Conservation (phyloP, 2,329 filamentous ascomycete species). For the Zopfia rhizophila region DNA sequence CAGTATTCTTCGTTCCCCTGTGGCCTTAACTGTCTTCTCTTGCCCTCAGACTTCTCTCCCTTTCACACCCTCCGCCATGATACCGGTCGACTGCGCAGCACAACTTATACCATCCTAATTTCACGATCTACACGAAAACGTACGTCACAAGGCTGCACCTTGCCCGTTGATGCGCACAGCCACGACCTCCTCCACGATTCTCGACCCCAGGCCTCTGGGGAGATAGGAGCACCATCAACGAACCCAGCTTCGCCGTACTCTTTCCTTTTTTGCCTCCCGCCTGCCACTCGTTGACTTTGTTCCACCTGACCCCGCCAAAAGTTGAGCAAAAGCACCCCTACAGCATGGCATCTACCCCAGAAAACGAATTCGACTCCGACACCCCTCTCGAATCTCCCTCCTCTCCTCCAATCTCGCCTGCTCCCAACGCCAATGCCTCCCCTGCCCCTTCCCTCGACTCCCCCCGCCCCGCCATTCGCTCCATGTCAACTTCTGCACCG, state of each 20-base stretch:
- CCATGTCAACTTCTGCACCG: slow-evolving; percentile 67
- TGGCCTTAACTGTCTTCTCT: too few species aligned
- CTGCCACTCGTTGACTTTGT: slow-evolving; percentile 18
- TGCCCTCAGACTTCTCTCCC: too few species aligned
- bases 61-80: neutral
- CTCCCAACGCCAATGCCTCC: slow-evolving; percentile 26
- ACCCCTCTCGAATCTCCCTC: slow-evolving; percentile 45
- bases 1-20: too few species aligned
- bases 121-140: slow-evolving; percentile 27
- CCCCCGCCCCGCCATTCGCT: slow-evolving; percentile 66
- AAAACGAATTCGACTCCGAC: slow-evolving; percentile 44
- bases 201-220: neutral
- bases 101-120: slow-evolving; percentile 25
- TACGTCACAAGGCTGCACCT: slow-evolving; percentile 28
- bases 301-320: slow-evolving; percentile 13
- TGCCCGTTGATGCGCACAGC: slow-evolving; percentile 27
- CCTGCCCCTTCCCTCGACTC: slow-evolving; percentile 36
- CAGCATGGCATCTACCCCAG: slow-evolving; percentile 38
- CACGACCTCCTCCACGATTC: slow-evolving; percentile 22
- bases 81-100: slow-evolving; percentile 1
- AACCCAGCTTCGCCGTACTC: neutral
- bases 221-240: neutral
- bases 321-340: too few species aligned
- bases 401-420: slow-evolving; percentile 38
- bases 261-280: neutral